These are phyloP conservation scores for Trichoderma semiorbis DNA, from an alignment of 2,329 filamentous ascomycete genomes.

Conservation along the genomic window DNA sequence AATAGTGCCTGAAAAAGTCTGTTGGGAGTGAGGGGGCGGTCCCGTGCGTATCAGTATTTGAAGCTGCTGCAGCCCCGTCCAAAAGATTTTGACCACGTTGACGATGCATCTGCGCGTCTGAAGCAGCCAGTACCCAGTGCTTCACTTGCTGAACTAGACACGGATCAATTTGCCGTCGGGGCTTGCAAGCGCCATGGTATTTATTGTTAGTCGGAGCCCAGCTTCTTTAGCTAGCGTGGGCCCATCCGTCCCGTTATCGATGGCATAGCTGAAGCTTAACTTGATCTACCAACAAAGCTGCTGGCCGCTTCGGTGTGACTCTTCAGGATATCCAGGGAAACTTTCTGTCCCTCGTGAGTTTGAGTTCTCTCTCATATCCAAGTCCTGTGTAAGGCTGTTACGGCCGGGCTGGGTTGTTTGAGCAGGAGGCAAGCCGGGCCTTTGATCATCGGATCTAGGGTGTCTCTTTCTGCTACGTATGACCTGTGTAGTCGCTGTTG, in stretches of 20 bases:
- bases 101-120: not conserved
- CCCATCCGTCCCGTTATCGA: constrained; percentile 1
- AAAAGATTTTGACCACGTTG: not conserved
- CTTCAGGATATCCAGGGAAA: not conserved
- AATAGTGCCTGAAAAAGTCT: not conserved
- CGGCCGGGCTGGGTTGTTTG: not conserved
- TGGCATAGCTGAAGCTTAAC: constrained; percentile 9
- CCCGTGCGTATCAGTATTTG: not conserved
- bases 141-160: not conserved
- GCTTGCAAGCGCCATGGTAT: not conserved
- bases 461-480: not conserved
- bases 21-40: not conserved
- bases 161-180: not conserved
- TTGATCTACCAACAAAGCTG: not conserved
- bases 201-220: not conserved
- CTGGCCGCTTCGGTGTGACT: not conserved
- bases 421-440: not conserved
- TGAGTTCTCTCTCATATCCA: not conserved
- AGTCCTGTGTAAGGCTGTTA: not conserved
- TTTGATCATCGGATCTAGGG: not conserved
- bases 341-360: not conserved
- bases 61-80: not conserved
- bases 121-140: not conserved
- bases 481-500: not conserved
- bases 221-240: not conserved